A percentile compares a stretch with the other conserved stretches of the same genome.
Conservation (phyloP, 108 stramenopile genomes). For the Asterionellopsis glacialis region DNA sequence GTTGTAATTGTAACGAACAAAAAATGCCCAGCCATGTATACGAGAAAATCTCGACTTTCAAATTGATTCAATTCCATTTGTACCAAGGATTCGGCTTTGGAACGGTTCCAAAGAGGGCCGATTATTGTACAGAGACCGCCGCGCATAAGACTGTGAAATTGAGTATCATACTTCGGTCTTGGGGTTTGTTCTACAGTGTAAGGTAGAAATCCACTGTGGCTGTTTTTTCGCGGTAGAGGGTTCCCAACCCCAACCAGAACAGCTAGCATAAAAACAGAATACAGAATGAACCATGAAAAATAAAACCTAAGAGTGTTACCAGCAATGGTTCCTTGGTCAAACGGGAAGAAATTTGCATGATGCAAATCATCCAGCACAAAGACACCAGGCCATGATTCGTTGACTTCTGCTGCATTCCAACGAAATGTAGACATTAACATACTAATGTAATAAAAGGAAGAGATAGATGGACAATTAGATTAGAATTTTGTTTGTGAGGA, state of each 20-base stretch:
- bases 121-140: slow-evolving; percentile 28
- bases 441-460: no score
- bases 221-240: no score
- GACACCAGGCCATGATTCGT: slow-evolving; percentile 34
- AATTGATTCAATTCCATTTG: slow-evolving; percentile 43
- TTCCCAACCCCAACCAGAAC: slow-evolving; percentile 22
- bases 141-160: slow-evolving; percentile 46
- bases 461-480: no score
- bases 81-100: slow-evolving; percentile 24
- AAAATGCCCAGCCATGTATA: slow-evolving; percentile 46
- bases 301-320: slow-evolving; percentile 39
- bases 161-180: slow-evolving; percentile 49
- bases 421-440: slow-evolving; percentile 51
- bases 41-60: slow-evolving; percentile 44
- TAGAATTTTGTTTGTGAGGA: no score
- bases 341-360: slow-evolving; percentile 26
- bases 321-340: slow-evolving; percentile 31
- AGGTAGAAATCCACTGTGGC: no score
- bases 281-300: slow-evolving; percentile 49
- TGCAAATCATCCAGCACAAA: slow-evolving; percentile 34
- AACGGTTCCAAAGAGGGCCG: slow-evolving; percentile 43
- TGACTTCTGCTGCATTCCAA: slow-evolving; percentile 35
- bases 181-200: neutral
- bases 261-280: slow-evolving; percentile 33
- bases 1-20: slow-evolving; percentile 19